Conservation (phyloP, 495 filamentous ascomycete species). For the Lichina pygmaea region DNA sequence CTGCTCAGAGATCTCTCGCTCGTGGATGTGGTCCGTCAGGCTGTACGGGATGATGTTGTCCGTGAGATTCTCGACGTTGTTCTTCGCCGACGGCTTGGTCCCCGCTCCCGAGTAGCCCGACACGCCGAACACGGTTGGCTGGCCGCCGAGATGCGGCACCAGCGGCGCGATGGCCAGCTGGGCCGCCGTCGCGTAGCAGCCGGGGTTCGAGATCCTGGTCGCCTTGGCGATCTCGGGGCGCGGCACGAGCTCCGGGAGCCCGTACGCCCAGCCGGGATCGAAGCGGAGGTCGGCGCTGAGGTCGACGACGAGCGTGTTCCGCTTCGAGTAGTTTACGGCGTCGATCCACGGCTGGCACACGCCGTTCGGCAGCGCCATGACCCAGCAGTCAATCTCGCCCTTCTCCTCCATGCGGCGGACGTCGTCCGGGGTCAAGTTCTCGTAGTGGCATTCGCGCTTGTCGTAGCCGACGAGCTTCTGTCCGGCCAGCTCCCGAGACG, state of each 20-base stretch:
- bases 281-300: constrained; percentile 92
- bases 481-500: constrained; percentile 77
- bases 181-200: constrained; percentile 92
- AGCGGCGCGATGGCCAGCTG: constrained; percentile 77
- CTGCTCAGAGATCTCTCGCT: constrained; percentile 64
- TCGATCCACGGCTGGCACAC: constrained; percentile 94
- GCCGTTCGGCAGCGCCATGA: constrained; percentile 93
- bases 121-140: constrained; percentile 76
- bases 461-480: constrained; percentile 76
- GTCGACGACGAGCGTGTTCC: constrained; percentile 68
- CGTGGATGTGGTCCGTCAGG: constrained; percentile 88
- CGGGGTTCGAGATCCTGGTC: constrained; percentile 77
- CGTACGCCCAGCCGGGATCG: constrained; percentile 76
- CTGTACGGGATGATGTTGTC: constrained; percentile 86
- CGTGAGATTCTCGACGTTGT: constrained; percentile 66
- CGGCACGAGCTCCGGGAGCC: constrained; percentile 68
- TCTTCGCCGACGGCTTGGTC: constrained; percentile 88
- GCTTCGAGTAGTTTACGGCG: constrained; percentile 48
- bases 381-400: constrained; percentile 91
- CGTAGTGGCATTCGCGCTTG: constrained; percentile 83
- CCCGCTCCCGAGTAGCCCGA: constrained; percentile 92
- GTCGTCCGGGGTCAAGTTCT: constrained; percentile 74
- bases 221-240: constrained; percentile 55
- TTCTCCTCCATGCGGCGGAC: constrained; percentile 73
- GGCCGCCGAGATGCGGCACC: constrained; percentile 46